Evolutionary conservation across 306 rosid genomes (phyloP).

Genomic region (Aeschynomene evenia): DNA sequence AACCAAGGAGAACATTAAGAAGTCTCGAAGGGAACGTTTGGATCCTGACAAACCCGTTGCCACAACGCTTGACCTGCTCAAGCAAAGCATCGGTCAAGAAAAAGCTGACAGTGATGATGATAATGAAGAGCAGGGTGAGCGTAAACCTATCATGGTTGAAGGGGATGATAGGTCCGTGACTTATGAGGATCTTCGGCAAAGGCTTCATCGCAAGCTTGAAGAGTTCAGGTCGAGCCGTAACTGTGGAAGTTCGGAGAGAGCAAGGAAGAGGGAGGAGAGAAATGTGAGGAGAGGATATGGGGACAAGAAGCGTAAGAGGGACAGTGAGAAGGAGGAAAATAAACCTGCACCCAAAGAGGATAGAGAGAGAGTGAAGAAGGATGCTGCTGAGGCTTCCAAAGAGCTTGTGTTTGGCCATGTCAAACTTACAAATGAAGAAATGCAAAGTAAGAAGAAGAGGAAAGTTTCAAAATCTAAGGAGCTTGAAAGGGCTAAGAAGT

Average conservation of each 20-base stretch:
- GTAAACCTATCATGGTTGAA: conserved; percentile 41
- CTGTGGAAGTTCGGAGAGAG: conserved; percentile 44
- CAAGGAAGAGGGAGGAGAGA: conserved; percentile 52
- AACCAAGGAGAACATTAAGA: conserved; percentile 70
- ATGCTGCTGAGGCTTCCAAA: conserved; percentile 69
- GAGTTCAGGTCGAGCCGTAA: conserved; percentile 51
- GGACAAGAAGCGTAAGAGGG: conserved; percentile 63
- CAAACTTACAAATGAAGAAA: conserved; percentile 64
- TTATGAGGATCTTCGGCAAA: conserved; percentile 67
- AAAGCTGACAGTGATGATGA: conserved; percentile 34
- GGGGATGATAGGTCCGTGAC: conserved; percentile 56
- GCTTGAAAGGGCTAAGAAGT: conserved; percentile 71
- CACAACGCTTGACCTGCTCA: conserved; percentile 64
- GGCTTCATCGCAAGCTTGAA: conserved; percentile 62
- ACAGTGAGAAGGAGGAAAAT: conserved; percentile 33
- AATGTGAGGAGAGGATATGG: conserved; percentile 37
- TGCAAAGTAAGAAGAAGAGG: conserved; percentile 54
- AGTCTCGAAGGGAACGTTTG: conserved; percentile 62
- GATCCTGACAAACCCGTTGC: conserved; percentile 66
- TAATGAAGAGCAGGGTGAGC: conserved; percentile 41
- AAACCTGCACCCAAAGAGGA: conserved; percentile 18
- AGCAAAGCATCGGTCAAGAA: conserved; percentile 54
- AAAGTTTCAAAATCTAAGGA: conserved; percentile 62
- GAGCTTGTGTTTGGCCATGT: conserved; percentile 69
- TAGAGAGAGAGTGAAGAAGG: conserved; percentile 43